phyloP scores from a whole-genome alignment of 2,329 filamentous ascomycete genomes.

The Blastomyces silverae region DNA sequence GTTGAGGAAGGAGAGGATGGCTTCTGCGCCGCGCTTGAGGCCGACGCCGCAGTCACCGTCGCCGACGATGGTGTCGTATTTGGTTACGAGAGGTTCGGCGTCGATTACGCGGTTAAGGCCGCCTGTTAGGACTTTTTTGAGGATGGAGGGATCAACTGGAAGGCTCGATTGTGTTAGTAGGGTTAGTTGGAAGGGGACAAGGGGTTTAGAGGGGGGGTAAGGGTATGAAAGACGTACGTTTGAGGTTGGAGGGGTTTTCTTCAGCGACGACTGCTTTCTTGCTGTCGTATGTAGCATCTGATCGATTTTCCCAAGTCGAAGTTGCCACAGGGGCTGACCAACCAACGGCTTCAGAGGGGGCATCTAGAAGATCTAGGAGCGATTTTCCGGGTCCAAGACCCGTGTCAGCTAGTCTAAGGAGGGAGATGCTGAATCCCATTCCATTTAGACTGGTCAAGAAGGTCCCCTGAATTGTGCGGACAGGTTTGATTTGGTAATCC shows the following conservation, averaged over 20 bases:
- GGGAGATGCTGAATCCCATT: constrained; percentile 62
- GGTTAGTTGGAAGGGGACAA: background rate
- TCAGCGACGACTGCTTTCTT: constrained; percentile 39
- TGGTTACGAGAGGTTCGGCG: constrained; percentile 60
- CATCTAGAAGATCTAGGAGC: constrained; percentile 61
- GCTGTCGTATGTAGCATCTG: constrained; percentile 39
- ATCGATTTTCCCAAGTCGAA: constrained; percentile 52
- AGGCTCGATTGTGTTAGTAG: background rate
- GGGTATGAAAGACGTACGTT: constrained; percentile 35
- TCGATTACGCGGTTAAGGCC: constrained; percentile 55
- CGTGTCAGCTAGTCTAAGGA: constrained; percentile 57
- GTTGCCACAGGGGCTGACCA: constrained; percentile 57
- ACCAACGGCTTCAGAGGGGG: constrained; percentile 59
- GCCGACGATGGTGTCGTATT: constrained; percentile 72
- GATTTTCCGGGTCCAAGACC: constrained; percentile 49
- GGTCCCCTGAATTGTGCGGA: constrained; percentile 57
- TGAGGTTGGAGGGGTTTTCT: constrained; percentile 49
- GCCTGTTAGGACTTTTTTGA: constrained; percentile 48
- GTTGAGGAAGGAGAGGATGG: constrained; percentile 42
- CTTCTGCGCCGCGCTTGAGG: constrained; percentile 77
- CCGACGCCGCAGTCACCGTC: constrained; percentile 88
- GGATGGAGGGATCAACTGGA: constrained; percentile 22
- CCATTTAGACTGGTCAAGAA: constrained; percentile 69
- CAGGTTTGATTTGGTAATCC: constrained; percentile 55
- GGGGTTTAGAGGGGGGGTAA: background rate